Base-by-base conservation (phyloP, 495 filamentous ascomycete species). In the Aspergillus bridgeri region DNA sequence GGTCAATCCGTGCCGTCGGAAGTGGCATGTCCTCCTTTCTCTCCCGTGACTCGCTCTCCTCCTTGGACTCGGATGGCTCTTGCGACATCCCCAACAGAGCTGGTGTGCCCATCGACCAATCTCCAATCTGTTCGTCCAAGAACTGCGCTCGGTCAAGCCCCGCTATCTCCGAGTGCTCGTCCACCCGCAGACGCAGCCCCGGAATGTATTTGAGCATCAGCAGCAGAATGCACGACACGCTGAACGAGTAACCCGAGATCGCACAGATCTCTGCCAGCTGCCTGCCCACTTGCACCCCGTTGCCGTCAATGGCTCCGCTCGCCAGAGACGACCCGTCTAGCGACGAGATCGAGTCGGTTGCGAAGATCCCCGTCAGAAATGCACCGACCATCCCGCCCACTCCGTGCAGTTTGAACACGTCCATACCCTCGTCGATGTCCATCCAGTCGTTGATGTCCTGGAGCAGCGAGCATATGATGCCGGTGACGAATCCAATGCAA, bases 321-420 rank as follows among this genome's bases (percentile, higher is more conserved):
- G 75, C 72, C 20, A 75, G 56, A 1, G 77, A 79, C 9, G 60
- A 66, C 19, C 82, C 80, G 51, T 85, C 81, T 21, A 84, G 69
- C 7, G 67, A 63, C 3, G 72, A 73, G 38, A 77, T 65, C n/a
- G 69, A 73, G 19, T 66, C 52, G 23, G 66, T 70, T n/a, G 84
- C 83, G 57, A 86, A 86, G 50, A 86, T 79, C 0, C 84, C 83
- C 0, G 83, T 86, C 48, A 86, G 62, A 64, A 87, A 82, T n/a
- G 76, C 73, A 3, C 85, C 84, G 22, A 81, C 69, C 70, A 85
- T 82, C 1, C 84, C 85, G 23, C 84, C 85, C 33, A 85, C 67
- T 13, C 81, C 83, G 63, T 87, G 83, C 22, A 86, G 76, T 57
- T 83, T 84, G 70, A 86, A 86, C 19, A 87, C 82, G 56, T 85